Conservation (phyloP, 768 basidiomycete species). For the Dendrothele bispora region DNA sequence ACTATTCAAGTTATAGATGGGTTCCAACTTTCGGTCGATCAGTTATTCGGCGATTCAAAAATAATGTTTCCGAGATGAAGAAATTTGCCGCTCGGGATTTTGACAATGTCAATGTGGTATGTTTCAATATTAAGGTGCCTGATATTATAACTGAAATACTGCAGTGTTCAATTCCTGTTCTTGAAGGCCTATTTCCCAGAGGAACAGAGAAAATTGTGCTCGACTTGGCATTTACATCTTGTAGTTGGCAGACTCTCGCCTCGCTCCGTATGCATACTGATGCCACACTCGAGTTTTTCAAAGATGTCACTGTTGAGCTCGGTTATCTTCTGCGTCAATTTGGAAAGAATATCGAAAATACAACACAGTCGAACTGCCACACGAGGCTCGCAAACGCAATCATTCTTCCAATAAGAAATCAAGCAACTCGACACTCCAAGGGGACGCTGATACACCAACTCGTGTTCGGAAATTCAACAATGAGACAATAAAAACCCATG, state of each 20-base stretch:
- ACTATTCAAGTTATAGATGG: too few species aligned
- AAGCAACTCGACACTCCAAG: background rate
- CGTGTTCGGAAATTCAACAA: background rate
- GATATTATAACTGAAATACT: too few species aligned
- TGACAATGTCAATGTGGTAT: too few species aligned
- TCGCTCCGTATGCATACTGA: conserved; percentile 23
- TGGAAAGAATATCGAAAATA: conserved; percentile 4
- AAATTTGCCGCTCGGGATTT: too few species aligned
- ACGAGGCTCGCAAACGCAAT: conserved; percentile 16
- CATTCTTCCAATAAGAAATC: background rate
- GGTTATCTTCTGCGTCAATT: conserved; percentile 16
- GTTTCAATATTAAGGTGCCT: too few species aligned
- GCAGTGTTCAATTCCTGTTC: too few species aligned
- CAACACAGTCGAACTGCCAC: conserved; percentile 20
- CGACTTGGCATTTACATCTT: conserved; percentile 14
- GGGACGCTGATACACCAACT: background rate
- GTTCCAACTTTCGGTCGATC: too few species aligned
- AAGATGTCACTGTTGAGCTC: conserved; percentile 7
- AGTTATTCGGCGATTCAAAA: too few species aligned
- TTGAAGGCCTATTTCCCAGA: conserved; percentile 28
- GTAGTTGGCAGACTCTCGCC: conserved; percentile 19
- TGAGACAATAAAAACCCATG: conserved; percentile 18
- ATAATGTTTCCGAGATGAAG: too few species aligned
- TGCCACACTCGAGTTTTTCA: conserved; percentile 7
- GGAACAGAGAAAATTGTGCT: conserved; percentile 15